Base-by-base conservation (phyloP, 495 filamentous ascomycete species). In the Chlorociboria aeruginascens region DNA sequence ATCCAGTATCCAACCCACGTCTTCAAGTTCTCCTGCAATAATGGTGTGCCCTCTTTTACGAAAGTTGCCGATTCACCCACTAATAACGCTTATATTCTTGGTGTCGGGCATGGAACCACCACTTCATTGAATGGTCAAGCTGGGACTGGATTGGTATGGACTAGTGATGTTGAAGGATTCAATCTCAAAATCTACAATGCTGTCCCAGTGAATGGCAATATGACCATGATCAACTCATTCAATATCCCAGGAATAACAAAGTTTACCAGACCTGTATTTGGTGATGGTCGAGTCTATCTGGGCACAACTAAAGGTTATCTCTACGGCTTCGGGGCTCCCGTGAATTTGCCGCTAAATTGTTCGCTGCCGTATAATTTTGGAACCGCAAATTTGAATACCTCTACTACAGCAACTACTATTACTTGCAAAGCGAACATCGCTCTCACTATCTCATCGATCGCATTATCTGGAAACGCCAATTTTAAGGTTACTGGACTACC, bases 221-320 rank as follows among this genome's bases (percentile, higher is more conserved):
- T 73, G 35, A 55, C 58, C 16, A 55, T 53, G 7, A 66, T 73
- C 45, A 55, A 45, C 29, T 20, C 70, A 2, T 66, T 67, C 1
- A 59, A 64, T 29, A 65, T 60, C 7, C 57, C 53, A n/a, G 63
- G 65, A 0, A 16, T 64, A 33, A 65, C 63, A 33, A 76, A 74
- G 51, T 76, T 69, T 42, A 62, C 64, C 20, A 63, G 71, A 0
- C 69, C 72, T 6, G 64, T 63, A 0, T 75, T 75, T 53, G 72
- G 72, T 29, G 55, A 75, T 53, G 64, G 60, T 1, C 48, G 67
- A 40, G 52, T 70, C 3, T 75, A 72, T 47, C 52, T 69, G 10
- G 61, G 63, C n/a, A 57, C 64, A 16, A 42, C 53, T 11, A 64
- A 62, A 25, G 66, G 67, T 16, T 56, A 57, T 17, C 42, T 73